phyloP scores from a whole-genome alignment of 495 filamentous ascomycete species.

The Lasiosphaeris hirsuta region DNA sequence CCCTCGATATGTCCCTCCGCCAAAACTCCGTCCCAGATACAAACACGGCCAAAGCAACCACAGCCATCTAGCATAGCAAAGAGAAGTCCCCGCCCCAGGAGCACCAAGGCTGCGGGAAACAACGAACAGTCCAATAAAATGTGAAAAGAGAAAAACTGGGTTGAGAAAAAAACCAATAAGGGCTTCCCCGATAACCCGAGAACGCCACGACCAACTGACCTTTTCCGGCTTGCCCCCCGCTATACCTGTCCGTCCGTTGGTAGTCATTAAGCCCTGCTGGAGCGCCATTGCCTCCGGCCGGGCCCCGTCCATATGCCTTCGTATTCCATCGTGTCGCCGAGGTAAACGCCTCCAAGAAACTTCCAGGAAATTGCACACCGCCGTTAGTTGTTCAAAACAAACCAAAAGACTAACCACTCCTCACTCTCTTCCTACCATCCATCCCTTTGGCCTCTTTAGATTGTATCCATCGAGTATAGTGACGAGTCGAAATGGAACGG shows the following conservation, averaged over 20 bases:
- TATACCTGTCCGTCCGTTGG: neutral
- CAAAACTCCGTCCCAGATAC: neutral
- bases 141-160: neutral
- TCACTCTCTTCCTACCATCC: neutral
- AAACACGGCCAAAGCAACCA: neutral
- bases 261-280: neutral
- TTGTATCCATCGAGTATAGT: slow-evolving; percentile 40
- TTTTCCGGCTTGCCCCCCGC: neutral
- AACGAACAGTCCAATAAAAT: too few species aligned
- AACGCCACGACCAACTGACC: slow-evolving; percentile 3
- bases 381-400: neutral
- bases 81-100: neutral
- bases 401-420: neutral
- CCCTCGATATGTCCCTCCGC: neutral
- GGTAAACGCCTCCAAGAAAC: too few species aligned
- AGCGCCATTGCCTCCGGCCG: neutral
- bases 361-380: neutral
- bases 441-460: slow-evolving; percentile 12
- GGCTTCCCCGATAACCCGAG: neutral
- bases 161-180: neutral
- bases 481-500: slow-evolving; percentile 42
- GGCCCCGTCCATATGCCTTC: neutral
- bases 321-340: neutral
- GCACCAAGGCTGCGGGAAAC: too few species aligned
- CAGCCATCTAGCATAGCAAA: neutral